A percentile compares a stretch with the other conserved stretches of the same genome.
Conservation (phyloP, 2,329 filamentous ascomycete genomes). For the Sporothrix schenckii region DNA sequence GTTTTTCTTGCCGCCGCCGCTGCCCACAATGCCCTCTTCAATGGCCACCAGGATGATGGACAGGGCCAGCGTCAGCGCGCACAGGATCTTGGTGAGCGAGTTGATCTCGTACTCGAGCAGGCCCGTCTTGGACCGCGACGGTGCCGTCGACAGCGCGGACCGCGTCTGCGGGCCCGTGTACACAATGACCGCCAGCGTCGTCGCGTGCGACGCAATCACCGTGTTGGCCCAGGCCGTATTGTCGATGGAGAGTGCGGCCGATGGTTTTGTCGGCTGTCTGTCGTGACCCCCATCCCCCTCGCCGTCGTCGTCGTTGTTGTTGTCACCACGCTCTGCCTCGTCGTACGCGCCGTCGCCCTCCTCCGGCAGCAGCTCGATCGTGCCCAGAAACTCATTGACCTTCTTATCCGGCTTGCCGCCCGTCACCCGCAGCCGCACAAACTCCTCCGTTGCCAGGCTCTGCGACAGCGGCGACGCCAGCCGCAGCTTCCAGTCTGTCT, state of each 20-base stretch:
- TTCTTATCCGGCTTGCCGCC: slow-evolving; percentile 90
- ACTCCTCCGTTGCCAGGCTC: slow-evolving; percentile 70
- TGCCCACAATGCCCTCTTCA: slow-evolving; percentile 71
- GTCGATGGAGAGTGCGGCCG: slow-evolving; percentile 82
- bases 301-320: slow-evolving; percentile 39
- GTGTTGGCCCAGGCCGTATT: slow-evolving; percentile 99
- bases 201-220: slow-evolving; percentile 89
- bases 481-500: slow-evolving; percentile 97
- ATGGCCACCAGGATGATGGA: slow-evolving; percentile 87
- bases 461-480: slow-evolving; percentile 86
- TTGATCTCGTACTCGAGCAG: slow-evolving; percentile 96
- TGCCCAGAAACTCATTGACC: slow-evolving; percentile 95
- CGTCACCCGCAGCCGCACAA: slow-evolving; percentile 69
- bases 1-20: slow-evolving; percentile 44
- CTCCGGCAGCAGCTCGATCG: slow-evolving; percentile 71
- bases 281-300: background rate
- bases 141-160: slow-evolving; percentile 87
- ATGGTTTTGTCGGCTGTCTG: slow-evolving; percentile 24
- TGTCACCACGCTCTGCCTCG: background rate
- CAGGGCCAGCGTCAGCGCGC: slow-evolving; percentile 79
- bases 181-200: slow-evolving; percentile 83
- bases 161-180: slow-evolving; percentile 95
- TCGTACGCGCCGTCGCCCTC: slow-evolving; percentile 45
- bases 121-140: slow-evolving; percentile 90
- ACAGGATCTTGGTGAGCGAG: slow-evolving; percentile 93